Percentiles rank a stretch among this genome's conserved stretches.
These are phyloP conservation scores for Dendrocalamus latiflorus DNA, from an alignment of 202 grass and related monocot genomes.

Conservation along the genomic window DNA sequence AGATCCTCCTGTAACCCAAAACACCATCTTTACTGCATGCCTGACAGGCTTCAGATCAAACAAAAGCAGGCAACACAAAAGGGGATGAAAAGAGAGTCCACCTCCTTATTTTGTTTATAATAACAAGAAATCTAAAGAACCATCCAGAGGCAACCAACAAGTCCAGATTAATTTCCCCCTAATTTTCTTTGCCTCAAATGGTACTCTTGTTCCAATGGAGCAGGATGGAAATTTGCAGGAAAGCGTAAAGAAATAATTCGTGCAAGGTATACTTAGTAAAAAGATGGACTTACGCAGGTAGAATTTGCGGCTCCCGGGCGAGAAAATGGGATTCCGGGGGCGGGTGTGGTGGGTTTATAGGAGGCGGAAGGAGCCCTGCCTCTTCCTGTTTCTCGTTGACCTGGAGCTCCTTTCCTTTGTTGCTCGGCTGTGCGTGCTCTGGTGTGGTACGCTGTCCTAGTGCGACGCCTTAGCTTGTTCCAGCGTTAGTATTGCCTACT, in stretches of 20 bases:
- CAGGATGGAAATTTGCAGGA: neutral
- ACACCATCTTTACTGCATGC: neutral
- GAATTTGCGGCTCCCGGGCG: neutral
- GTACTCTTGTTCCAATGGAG: neutral
- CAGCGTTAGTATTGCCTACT: no score
- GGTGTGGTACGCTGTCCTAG: neutral
- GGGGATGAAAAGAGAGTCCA: neutral
- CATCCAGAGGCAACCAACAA: neutral
- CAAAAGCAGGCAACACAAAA: neutral
- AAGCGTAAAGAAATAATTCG: neutral
- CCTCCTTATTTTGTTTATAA: neutral
- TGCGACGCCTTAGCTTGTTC: no score
- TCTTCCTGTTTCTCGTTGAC: conserved; percentile 28
- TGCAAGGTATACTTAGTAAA: neutral
- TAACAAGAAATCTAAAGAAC: neutral
- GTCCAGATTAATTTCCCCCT: neutral
- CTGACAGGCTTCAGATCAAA: conserved; percentile 2
- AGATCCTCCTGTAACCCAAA: neutral
- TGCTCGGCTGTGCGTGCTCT: neutral
- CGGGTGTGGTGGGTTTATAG: conserved; percentile 17
- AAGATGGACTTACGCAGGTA: conserved; percentile 17
- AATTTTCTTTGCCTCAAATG: neutral
- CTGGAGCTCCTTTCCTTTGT: neutral
- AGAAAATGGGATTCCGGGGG: conserved; percentile 17
- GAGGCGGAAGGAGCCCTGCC: neutral